Conservation (phyloP, 1,284 basidiomycete genomes). For the Puccinia coronata region DNA sequence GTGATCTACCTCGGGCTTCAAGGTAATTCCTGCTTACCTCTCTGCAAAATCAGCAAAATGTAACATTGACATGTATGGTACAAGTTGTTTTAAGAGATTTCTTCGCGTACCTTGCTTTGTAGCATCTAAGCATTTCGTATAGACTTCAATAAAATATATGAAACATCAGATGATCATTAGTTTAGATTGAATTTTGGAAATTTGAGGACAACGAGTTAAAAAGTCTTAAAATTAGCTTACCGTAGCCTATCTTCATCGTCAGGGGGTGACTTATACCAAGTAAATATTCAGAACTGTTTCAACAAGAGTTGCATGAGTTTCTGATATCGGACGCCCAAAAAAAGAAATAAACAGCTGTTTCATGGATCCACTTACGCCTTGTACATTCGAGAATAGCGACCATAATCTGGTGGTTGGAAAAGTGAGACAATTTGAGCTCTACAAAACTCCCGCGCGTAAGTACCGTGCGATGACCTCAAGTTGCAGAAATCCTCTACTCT, state of each 20-base stretch:
- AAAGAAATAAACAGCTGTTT: background rate
- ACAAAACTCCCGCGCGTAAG: constrained; percentile 20
- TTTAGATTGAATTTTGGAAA: background rate
- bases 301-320: background rate
- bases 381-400: constrained; percentile 44
- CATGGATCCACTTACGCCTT: constrained; percentile 19
- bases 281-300: constrained; percentile 35
- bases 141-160: constrained; percentile 3
- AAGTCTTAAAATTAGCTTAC: constrained; percentile 1
- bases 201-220: background rate
- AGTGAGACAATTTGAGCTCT: constrained; percentile 25
- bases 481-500: constrained; percentile 20
- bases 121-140: constrained; percentile 44
- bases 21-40: background rate
- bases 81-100: background rate
- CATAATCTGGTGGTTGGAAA: constrained; percentile 34
- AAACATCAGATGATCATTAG: background rate
- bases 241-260: constrained; percentile 34
- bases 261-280: constrained; percentile 27
- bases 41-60: no score
- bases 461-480: background rate
- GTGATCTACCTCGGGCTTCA: constrained; percentile 33
- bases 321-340: background rate
- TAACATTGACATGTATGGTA: no score
- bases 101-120: constrained; percentile 29